Percentiles rank a stretch among this genome's conserved stretches.
These are phyloP conservation scores for Amanita rubescens DNA, from an alignment of 768 basidiomycete genomes.

Conservation along the genomic window DNA sequence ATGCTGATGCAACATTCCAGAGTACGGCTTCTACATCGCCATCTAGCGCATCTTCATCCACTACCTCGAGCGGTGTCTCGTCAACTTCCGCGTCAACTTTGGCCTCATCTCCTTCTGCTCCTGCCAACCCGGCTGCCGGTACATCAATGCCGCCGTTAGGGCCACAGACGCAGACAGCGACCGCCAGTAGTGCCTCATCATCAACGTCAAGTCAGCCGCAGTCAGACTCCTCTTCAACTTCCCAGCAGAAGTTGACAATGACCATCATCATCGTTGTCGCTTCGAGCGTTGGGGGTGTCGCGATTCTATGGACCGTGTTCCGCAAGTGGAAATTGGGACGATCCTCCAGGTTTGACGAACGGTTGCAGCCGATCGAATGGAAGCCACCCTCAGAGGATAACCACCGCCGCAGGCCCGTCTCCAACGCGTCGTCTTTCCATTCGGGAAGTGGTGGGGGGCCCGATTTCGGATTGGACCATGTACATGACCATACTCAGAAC, in stretches of 20 bases:
- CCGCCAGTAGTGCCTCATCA: constrained; percentile 21
- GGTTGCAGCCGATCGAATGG: constrained; percentile 87
- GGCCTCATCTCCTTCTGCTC: constrained; percentile 10
- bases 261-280: constrained; percentile 68
- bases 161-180: constrained; percentile 19
- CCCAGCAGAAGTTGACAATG: constrained; percentile 34
- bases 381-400: constrained; percentile 54
- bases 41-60: constrained; percentile 11
- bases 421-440: constrained; percentile 65
- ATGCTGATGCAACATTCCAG: not conserved
- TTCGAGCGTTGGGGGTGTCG: constrained; percentile 56
- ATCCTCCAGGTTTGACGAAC: constrained; percentile 73
- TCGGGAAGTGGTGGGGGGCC: constrained; percentile 37
- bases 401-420: constrained; percentile 45
- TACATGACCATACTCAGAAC: constrained; percentile 13
- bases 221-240: constrained; percentile 15
- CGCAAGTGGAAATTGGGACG: constrained; percentile 88
- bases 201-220: constrained; percentile 21
- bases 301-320: constrained; percentile 82
- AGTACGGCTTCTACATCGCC: not conserved
- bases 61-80: constrained; percentile 14
- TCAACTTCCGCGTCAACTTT: constrained; percentile 6
- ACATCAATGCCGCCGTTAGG: constrained; percentile 11
- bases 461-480: constrained; percentile 21
- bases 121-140: constrained; percentile 7